A percentile compares a stretch with the other conserved stretches of the same genome.
Conservation (phyloP, 495 filamentous ascomycete species). For the Penicillium ochrochloron region DNA sequence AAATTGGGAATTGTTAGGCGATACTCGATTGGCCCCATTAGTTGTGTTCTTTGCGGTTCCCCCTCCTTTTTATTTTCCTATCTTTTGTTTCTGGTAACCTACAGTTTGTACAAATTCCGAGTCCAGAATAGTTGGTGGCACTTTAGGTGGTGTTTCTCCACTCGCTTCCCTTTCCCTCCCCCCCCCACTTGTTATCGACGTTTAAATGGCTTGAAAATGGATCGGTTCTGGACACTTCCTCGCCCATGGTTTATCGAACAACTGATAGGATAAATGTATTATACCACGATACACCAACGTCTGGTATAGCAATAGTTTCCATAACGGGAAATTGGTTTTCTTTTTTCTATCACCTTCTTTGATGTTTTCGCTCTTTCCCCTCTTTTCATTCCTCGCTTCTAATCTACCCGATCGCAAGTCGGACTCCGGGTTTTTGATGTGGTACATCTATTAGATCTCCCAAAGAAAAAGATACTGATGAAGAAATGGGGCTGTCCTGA, state of each 20-base stretch:
- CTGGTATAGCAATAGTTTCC: background rate
- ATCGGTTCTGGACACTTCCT: background rate
- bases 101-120: background rate
- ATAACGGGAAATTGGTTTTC: background rate
- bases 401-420: background rate
- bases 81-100: background rate
- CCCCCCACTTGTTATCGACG: background rate
- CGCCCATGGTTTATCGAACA: background rate
- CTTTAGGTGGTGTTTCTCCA: background rate
- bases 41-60: background rate
- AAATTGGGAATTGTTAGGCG: slow-evolving; percentile 22
- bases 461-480: background rate
- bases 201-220: background rate
- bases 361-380: background rate
- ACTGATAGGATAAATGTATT: background rate
- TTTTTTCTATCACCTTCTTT: background rate
- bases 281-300: background rate
- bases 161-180: background rate
- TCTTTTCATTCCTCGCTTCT: background rate
- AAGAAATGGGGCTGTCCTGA: background rate
- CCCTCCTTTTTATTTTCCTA: background rate
- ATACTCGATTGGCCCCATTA: slow-evolving; percentile 10
- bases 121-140: slow-evolving; percentile 1
- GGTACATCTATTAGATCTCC: background rate
- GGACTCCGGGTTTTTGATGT: slow-evolving; percentile 13